Evolutionary conservation across 192 early-diverging fungal species (phyloP).

Genomic region (Funneliformis mosseae): DNA sequence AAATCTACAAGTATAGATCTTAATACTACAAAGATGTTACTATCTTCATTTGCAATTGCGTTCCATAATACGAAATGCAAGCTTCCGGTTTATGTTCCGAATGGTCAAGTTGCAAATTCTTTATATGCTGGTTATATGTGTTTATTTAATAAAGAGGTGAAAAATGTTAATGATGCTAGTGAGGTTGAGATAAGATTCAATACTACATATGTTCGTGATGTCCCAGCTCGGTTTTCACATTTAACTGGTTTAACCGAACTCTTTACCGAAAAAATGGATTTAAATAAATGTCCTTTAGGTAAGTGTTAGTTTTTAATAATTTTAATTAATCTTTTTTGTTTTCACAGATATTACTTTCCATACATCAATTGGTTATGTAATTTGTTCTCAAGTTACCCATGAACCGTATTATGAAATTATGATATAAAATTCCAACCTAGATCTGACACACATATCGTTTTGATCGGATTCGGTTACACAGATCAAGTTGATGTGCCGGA

Average conservation of each 20-base stretch:
- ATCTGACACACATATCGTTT: slow-evolving; percentile 31
- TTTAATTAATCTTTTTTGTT: too few species aligned
- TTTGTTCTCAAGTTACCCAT: slow-evolving; percentile 8
- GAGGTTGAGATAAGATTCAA: slow-evolving; percentile 44
- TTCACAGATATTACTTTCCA: background rate
- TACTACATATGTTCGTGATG: slow-evolving; percentile 40
- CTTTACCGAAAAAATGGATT: slow-evolving; percentile 26
- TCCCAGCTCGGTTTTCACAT: slow-evolving; percentile 42
- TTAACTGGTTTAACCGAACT: slow-evolving; percentile 41
- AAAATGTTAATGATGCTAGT: slow-evolving; percentile 40
- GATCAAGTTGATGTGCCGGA: slow-evolving; percentile 39
- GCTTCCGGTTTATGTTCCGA: slow-evolving; percentile 63
- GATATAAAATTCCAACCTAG: slow-evolving; percentile 1
- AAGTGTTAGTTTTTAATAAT: background rate
- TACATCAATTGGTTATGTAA: background rate
- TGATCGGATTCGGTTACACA: slow-evolving; percentile 30
- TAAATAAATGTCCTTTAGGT: background rate
- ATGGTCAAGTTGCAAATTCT: slow-evolving; percentile 39
- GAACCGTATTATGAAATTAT: background rate
- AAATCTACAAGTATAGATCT: slow-evolving; percentile 56
- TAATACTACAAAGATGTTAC: slow-evolving; percentile 59
- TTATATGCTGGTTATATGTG: slow-evolving; percentile 34
- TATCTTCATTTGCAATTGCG: slow-evolving; percentile 70
- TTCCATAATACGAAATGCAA: slow-evolving; percentile 68
- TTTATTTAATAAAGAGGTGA: slow-evolving; percentile 27